Conservation (phyloP, 805 yeast genomes). For the Nakazawaea laoshanensis region DNA sequence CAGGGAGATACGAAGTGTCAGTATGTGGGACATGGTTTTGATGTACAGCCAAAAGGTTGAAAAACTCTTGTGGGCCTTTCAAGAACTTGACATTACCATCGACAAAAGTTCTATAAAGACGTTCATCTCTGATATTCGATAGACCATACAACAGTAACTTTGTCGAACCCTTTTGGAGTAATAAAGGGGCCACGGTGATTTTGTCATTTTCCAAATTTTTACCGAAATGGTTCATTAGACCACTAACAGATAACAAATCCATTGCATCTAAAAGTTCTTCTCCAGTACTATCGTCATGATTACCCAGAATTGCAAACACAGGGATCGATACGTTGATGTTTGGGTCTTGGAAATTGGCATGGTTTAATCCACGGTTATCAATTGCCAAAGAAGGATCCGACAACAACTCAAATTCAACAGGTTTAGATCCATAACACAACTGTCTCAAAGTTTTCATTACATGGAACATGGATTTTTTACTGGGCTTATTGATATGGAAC, state of each 20-base stretch:
- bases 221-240: constrained; percentile 87
- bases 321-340: constrained; percentile 86
- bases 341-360: constrained; percentile 85
- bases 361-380: constrained; percentile 50
- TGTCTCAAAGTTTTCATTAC: constrained; percentile 65
- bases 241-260: constrained; percentile 75
- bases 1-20: constrained; percentile 78
- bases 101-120: constrained; percentile 74
- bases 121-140: constrained; percentile 83
- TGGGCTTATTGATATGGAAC: constrained; percentile 85
- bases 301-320: constrained; percentile 87
- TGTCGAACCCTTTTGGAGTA: constrained; percentile 77
- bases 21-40: constrained; percentile 86
- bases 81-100: constrained; percentile 74
- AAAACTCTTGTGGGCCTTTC: constrained; percentile 70
- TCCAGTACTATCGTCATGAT: constrained; percentile 96
- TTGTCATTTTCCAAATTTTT: constrained; percentile 67
- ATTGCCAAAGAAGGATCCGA: constrained; percentile 67
- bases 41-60: constrained; percentile 78
- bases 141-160: constrained; percentile 83
- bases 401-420: constrained; percentile 75
- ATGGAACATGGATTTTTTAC: constrained; percentile 77
- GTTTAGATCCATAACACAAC: constrained; percentile 77
- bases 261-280: constrained; percentile 74
- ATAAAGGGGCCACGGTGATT: constrained; percentile 64